phyloP scores from a whole-genome alignment of 2,329 filamentous ascomycete genomes.

The Nigrospora oryzae region DNA sequence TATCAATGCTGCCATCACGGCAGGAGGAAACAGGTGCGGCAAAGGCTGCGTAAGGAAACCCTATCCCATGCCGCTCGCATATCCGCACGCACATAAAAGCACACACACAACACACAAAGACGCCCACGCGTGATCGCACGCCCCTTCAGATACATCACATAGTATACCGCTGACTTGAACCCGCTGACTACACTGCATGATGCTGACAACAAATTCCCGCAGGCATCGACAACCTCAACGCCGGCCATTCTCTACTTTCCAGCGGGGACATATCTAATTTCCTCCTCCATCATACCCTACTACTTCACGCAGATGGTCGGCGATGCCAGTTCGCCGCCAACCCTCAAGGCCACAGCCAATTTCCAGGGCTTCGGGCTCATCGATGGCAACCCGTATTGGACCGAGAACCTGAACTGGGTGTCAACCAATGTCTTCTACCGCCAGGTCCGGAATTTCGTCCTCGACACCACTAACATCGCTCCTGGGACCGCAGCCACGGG shows the following conservation, averaged over 20 bases:
- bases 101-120: too few relatives aligned
- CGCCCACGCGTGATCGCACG: not conserved
- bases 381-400: constrained; percentile 43
- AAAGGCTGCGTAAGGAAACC: constrained; percentile 27
- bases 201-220: not conserved
- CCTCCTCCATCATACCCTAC: constrained; percentile 48
- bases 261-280: constrained; percentile 46
- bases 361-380: constrained; percentile 51
- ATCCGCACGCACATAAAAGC: too few relatives aligned
- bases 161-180: too few relatives aligned
- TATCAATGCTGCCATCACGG: constrained; percentile 33
- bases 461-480: constrained; percentile 38
- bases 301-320: constrained; percentile 57
- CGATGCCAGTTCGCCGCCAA: constrained; percentile 47
- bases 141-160: not conserved
- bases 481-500: constrained; percentile 24
- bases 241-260: constrained; percentile 35
- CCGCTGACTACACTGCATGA: not conserved
- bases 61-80: not conserved
- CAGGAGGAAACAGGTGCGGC: constrained; percentile 29
- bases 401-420: constrained; percentile 26
- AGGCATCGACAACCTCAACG: constrained; percentile 30
- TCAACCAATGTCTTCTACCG: constrained; percentile 56
- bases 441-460: constrained; percentile 55
- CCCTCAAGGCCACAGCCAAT: constrained; percentile 40